Conservation (phyloP, 208 protist genomes). For the Leishmania lainsoni region DNA sequence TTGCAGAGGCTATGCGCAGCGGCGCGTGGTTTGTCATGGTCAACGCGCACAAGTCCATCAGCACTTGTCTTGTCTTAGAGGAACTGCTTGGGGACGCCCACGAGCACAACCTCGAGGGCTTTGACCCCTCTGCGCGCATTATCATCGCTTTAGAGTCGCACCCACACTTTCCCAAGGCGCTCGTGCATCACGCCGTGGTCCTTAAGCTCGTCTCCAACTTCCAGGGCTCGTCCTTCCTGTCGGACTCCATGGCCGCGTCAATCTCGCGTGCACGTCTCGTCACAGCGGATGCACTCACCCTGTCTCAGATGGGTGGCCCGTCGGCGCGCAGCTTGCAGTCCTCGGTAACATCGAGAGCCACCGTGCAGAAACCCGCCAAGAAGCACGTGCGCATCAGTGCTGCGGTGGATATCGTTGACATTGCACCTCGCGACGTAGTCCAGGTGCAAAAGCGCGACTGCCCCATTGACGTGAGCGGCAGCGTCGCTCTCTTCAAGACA, state of each 20-base stretch:
- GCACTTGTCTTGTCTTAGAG: conserved; percentile 59
- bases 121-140: conserved; percentile 56
- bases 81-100: conserved; percentile 67
- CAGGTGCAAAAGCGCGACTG: conserved; percentile 33
- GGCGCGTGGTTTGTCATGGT: conserved; percentile 79
- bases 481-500: conserved; percentile 58
- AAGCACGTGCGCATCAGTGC: conserved; percentile 75
- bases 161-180: conserved; percentile 75
- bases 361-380: conserved; percentile 40
- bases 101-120: conserved; percentile 55
- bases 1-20: conserved; percentile 62
- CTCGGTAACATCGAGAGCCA: conserved; percentile 3
- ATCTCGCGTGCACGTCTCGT: conserved; percentile 60
- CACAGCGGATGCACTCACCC: conserved; percentile 51
- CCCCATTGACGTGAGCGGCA: conserved; percentile 62
- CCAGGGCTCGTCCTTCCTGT: conserved; percentile 52
- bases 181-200: conserved; percentile 57
- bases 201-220: conserved; percentile 64
- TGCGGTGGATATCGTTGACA: conserved; percentile 81
- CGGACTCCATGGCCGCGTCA: conserved; percentile 61
- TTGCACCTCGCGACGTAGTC: conserved; percentile 72
- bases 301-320: conserved; percentile 33
- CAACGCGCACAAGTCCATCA: conserved; percentile 88
- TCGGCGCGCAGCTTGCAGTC: conserved; percentile 13
- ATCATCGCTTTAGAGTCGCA: conserved; percentile 77